Evolutionary conservation across 1,284 basidiomycete genomes (phyloP).

Genomic region (Tremellales sp.): DNA sequence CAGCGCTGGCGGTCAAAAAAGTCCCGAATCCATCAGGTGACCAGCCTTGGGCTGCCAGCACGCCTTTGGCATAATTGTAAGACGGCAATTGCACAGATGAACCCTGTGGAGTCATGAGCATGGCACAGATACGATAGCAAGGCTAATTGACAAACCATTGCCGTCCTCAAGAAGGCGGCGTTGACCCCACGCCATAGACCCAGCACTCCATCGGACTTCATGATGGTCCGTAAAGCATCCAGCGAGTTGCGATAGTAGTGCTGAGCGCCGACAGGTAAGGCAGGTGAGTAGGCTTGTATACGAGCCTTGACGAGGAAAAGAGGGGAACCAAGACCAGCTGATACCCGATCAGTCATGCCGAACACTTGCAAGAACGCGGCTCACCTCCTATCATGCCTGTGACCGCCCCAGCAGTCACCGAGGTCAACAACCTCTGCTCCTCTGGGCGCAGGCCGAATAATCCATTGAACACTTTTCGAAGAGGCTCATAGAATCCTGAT

Average conservation of each 20-base stretch:
- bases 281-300: conserved; percentile 95
- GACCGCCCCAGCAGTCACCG: conserved; percentile 75
- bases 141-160: conserved; percentile 67
- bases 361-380: conserved; percentile 18
- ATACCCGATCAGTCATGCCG: neutral
- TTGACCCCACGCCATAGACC: conserved; percentile 88
- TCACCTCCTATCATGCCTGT: conserved; percentile 86
- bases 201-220: conserved; percentile 66
- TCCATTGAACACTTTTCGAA: conserved; percentile 68
- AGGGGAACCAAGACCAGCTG: conserved; percentile 86
- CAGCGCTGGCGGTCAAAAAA: conserved; percentile 78
- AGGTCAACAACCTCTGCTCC: conserved; percentile 67
- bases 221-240: conserved; percentile 76
- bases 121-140: neutral
- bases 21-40: conserved; percentile 74
- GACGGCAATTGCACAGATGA: conserved; percentile 80
- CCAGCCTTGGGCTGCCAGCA: conserved; percentile 65
- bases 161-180: conserved; percentile 86
- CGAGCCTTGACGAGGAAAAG: conserved; percentile 94
- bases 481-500: conserved; percentile 90
- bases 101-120: conserved; percentile 49
- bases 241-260: conserved; percentile 82
- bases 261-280: conserved; percentile 88
- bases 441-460: conserved; percentile 61
- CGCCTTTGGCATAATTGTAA: conserved; percentile 81